Conservation (phyloP, 129 eudicot genomes). For the Chrysanthemum lavandulifolium region DNA sequence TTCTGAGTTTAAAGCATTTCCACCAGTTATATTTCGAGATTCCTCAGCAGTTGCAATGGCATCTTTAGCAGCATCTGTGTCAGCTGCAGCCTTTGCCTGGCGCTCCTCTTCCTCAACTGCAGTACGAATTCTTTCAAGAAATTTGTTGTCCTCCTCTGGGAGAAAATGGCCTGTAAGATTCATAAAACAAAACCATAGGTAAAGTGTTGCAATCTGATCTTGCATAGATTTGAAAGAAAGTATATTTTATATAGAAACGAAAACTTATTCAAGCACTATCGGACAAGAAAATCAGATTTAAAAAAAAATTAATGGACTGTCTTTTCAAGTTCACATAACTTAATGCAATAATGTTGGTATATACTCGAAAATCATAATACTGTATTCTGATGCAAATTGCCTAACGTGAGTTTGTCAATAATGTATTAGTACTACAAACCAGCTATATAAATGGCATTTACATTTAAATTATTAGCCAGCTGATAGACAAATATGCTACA, state of each 20-base stretch:
- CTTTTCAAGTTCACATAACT: no score
- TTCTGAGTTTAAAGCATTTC: constrained; percentile 31
- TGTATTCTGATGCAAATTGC: no score
- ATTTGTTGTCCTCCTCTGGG: constrained; percentile 94
- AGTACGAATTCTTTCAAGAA: constrained; percentile 88
- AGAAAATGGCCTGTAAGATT: constrained; percentile 79
- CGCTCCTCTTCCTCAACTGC: constrained; percentile 99
- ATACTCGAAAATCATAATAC: no score
- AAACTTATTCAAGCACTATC: no score
- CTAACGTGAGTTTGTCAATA: no score
- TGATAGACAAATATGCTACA: constrained; percentile 6
- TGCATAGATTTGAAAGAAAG: not conserved
- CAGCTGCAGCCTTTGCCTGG: constrained; percentile 81
- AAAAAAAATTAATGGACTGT: no score
- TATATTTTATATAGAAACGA: no score
- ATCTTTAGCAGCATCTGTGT: constrained; percentile 82
- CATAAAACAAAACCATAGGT: constrained; percentile 10
- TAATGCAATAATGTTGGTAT: no score
- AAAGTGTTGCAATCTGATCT: not conserved
- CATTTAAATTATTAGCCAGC: not conserved
- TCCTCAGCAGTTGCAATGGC: constrained; percentile 91
- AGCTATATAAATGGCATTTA: constrained; percentile 3
- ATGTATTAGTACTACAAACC: no score
- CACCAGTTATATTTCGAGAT: constrained; percentile 48
- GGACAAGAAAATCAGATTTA: no score